Evolutionary conservation across 768 basidiomycete genomes (phyloP), one percentile per base, ranked within the genome.

Genomic region (Phanerodontia chrysosporium): DNA sequence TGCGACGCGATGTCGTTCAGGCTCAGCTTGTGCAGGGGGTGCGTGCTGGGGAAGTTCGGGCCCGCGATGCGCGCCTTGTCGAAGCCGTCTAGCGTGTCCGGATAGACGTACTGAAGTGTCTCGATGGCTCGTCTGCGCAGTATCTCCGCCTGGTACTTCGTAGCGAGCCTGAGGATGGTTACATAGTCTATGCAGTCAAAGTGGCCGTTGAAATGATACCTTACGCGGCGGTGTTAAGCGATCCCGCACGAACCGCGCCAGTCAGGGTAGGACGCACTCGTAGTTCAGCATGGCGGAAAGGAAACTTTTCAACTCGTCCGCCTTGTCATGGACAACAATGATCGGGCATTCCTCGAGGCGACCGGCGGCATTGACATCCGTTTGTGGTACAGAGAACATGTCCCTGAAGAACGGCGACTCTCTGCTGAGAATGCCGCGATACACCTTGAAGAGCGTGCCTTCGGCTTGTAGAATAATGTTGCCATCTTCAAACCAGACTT

Each of bases 401-500:
- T 51, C 42, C 10, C 44, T 24, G 45, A 59, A 59, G 39, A 72
- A 61, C 0, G 66, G 53, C 7, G 70, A 70, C 8, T 65, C 62
- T n/a, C 53, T 46, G n/a, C 64, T 30, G 18, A 73, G 59, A 24
- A 71, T 29, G 10, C 64, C 66, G 12, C 61, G 57, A 51, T 65
- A 69, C 32, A 73, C 69, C 10, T 65, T 61, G 56, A 67, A 73
- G 12, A 62, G 61, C 5, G 57, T 63, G 27, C 62, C 53, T 10
- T 61, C 62, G 7, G 70, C 68, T 44, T 64, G 52, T 2, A 73
- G 45, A 22, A 72, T 61, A 27, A 72, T 57, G 25, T 58, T 67
- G 10, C 72, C 66, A 49, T 73, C 72, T 3, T 63, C 58, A 36
- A 66, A 69, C 69, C 69, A 73, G 29, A 71, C 52, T 16, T 70